A percentile compares a stretch with the other conserved stretches of the same genome.
Conservation (phyloP, 1,139 yeast genomes). For the Taphrina wiesneri region DNA sequence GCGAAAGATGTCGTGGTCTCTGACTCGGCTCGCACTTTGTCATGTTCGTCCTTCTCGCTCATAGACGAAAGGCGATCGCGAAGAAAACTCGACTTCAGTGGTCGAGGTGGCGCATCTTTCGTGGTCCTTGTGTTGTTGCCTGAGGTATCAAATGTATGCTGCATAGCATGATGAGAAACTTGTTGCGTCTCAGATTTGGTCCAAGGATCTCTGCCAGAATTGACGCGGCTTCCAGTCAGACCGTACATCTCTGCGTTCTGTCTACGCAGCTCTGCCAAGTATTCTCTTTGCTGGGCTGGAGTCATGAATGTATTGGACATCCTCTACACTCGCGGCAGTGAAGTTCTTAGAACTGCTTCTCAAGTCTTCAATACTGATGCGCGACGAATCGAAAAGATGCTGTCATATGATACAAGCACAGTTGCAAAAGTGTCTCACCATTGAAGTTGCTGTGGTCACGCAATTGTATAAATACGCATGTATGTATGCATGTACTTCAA, state of each 20-base stretch:
- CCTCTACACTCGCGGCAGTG: background rate
- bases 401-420: background rate
- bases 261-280: background rate
- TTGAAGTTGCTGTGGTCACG: too few relatives aligned
- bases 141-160: background rate
- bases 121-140: background rate
- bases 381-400: background rate
- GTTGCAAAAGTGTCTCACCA: too few relatives aligned
- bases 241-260: conserved; percentile 12
- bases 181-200: background rate
- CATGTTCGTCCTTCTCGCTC: background rate
- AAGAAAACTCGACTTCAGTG: conserved; percentile 5
- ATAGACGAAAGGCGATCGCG: background rate
- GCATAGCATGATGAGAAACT: background rate
- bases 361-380: too few relatives aligned
- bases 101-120: conserved; percentile 1
- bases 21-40: background rate
- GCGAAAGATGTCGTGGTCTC: background rate
- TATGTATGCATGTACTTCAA: too few relatives aligned
- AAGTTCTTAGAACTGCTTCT: too few relatives aligned
- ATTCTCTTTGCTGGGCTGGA: conserved; percentile 11
- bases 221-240: background rate
- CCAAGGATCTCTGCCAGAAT: conserved; percentile 10
- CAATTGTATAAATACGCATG: too few relatives aligned
- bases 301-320: conserved; percentile 5